Percentiles rank a stretch among this genome's conserved stretches.
These are phyloP conservation scores for Xerocomellus amylosporus DNA, from an alignment of 768 basidiomycete species.

Conservation along the genomic window DNA sequence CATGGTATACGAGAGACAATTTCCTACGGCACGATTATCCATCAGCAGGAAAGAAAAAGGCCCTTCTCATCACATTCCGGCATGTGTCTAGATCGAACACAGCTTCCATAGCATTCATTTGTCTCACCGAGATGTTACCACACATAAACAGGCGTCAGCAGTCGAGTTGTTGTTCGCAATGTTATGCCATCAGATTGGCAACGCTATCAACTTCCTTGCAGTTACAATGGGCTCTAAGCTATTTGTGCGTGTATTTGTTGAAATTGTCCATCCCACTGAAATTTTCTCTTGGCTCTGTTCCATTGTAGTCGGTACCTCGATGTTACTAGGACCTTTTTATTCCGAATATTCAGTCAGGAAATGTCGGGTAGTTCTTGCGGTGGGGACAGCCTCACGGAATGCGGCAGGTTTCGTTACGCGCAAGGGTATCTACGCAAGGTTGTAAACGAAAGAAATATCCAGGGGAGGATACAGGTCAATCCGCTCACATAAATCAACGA, in stretches of 20 bases:
- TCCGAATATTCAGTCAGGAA: too few species aligned
- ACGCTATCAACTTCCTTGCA: conserved; percentile 25
- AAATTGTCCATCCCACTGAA: not conserved
- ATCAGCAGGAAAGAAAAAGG: not conserved
- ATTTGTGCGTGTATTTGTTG: not conserved
- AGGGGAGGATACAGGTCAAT: too few species aligned
- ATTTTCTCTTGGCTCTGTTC: not conserved
- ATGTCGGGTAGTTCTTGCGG: too few species aligned
- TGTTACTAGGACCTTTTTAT: not conserved
- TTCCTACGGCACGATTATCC: not conserved
- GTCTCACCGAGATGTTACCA: too few species aligned
- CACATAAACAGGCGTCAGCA: not conserved
- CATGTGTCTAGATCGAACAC: not conserved
- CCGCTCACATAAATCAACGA: not conserved
- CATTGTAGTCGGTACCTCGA: conserved; percentile 12
- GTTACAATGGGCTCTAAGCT: not conserved
- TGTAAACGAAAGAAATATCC: too few species aligned
- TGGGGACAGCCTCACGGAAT: too few species aligned
- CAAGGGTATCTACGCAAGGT: too few species aligned
- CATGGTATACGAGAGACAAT: not conserved
- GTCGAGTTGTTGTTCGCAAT: not conserved
- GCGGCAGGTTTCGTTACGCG: too few species aligned
- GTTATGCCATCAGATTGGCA: conserved; percentile 12
- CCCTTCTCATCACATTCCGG: conserved; percentile 8
- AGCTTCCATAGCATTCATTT: too few species aligned